Percentiles rank a stretch among this genome's conserved stretches.
Conservation (phyloP, 2,329 filamentous ascomycete species). For the Cryphonectria radicalis region DNA sequence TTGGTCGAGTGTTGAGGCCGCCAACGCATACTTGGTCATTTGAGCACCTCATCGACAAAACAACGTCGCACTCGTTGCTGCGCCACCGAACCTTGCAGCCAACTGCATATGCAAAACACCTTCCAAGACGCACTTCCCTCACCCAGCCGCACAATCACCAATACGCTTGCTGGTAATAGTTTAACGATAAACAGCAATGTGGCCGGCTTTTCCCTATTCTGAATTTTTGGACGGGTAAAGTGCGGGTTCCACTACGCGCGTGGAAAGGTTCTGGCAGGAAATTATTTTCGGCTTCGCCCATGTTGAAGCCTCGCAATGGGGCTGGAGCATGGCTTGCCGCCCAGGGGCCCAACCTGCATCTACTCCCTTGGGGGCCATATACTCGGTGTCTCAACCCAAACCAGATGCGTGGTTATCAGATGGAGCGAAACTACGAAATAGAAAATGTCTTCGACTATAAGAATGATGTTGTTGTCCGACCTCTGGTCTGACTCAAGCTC, state of each 20-base stretch:
- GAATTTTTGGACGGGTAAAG: neutral
- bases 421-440: neutral
- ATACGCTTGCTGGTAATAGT: neutral
- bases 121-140: neutral
- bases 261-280: neutral
- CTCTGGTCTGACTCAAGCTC: neutral
- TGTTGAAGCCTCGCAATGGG: neutral
- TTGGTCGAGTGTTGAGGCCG: neutral
- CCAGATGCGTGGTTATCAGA: neutral
- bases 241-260: neutral
- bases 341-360: conserved; percentile 8
- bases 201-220: neutral
- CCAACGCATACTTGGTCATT: neutral
- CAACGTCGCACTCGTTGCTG: neutral
- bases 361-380: neutral
- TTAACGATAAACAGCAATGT: neutral
- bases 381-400: neutral
- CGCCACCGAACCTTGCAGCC: conserved; percentile 6
- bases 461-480: neutral
- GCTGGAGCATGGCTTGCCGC: neutral
- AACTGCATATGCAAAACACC: conserved; percentile 1
- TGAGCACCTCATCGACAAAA: neutral
- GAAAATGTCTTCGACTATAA: neutral
- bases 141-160: neutral
- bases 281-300: neutral